A percentile compares a stretch with the other conserved stretches of the same genome.
These are phyloP conservation scores for Neurospora sp. DNA, from an alignment of 495 filamentous ascomycete species.

Conservation along the genomic window DNA sequence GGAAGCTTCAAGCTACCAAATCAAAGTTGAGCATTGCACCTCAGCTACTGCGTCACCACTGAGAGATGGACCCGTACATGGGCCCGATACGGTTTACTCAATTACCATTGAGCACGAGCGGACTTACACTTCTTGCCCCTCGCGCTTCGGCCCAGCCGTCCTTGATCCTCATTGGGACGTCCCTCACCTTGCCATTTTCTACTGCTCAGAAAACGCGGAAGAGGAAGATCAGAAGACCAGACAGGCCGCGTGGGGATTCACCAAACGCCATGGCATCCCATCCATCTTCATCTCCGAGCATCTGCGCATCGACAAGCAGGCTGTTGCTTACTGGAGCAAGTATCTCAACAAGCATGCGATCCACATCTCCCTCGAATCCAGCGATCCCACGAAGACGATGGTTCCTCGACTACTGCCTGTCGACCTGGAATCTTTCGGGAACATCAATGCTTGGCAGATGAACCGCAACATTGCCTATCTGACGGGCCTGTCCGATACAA, in stretches of 20 bases:
- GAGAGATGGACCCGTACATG: not conserved
- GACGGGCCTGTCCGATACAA: slow-evolving; percentile 35
- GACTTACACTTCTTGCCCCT: slow-evolving; percentile 22
- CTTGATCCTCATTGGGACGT: slow-evolving; percentile 47
- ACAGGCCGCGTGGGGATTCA: slow-evolving; percentile 47
- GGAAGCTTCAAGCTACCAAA: slow-evolving; percentile 54
- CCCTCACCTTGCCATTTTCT: slow-evolving; percentile 64
- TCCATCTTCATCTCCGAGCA: slow-evolving; percentile 58
- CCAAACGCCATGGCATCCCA: slow-evolving; percentile 55
- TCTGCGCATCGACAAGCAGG: slow-evolving; percentile 36
- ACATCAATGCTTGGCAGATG: slow-evolving; percentile 62
- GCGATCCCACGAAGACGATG: slow-evolving; percentile 38
- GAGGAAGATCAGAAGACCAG: slow-evolving; percentile 38
- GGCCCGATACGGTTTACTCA: slow-evolving; percentile 18
- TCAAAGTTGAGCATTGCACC: slow-evolving; percentile 64
- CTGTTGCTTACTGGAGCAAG: slow-evolving; percentile 11
- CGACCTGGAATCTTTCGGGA: slow-evolving; percentile 61
- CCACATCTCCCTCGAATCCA: slow-evolving; percentile 61
- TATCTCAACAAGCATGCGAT: slow-evolving; percentile 31
- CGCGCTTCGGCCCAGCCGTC: slow-evolving; percentile 16
- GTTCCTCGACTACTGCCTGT: slow-evolving; percentile 55
- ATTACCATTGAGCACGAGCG: slow-evolving; percentile 51
- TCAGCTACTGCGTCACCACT: slow-evolving; percentile 25
- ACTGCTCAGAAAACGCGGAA: slow-evolving; percentile 48
- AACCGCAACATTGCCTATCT: slow-evolving; percentile 65